These are phyloP conservation scores for Nigrospora oryzae DNA, from an alignment of 2,329 filamentous ascomycete genomes.

Conservation along the genomic window DNA sequence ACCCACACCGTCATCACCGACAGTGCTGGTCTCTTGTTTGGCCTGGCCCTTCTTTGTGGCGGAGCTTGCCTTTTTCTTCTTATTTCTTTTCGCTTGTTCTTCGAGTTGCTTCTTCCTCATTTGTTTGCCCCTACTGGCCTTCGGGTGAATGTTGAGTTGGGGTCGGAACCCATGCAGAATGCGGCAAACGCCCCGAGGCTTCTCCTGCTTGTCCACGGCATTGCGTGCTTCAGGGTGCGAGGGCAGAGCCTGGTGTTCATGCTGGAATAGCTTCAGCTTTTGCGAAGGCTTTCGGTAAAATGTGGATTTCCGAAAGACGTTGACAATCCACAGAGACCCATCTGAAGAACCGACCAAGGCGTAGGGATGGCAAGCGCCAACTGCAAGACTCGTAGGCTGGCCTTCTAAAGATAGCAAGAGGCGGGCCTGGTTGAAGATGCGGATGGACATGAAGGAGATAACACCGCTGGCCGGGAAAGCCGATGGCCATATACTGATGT, in stretches of 20 bases:
- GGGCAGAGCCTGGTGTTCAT: conserved; percentile 37
- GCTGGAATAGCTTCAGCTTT: conserved; percentile 41
- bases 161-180: conserved; percentile 42
- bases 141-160: conserved; percentile 39
- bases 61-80: conserved; percentile 14
- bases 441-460: conserved; percentile 42
- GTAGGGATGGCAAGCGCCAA: conserved; percentile 43
- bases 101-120: conserved; percentile 20
- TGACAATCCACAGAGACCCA: conserved; percentile 42
- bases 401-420: conserved; percentile 42
- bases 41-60: conserved; percentile 7
- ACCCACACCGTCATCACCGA: conserved; percentile 19
- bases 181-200: conserved; percentile 37
- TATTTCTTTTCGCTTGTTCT: conserved; percentile 22
- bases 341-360: conserved; percentile 44
- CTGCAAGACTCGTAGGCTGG: conserved; percentile 39
- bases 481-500: conserved; percentile 42
- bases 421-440: conserved; percentile 43
- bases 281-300: conserved; percentile 28
- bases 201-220: conserved; percentile 14
- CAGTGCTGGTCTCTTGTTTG: conserved; percentile 13
- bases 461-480: conserved; percentile 43
- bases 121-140: conserved; percentile 26
- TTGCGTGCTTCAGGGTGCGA: conserved; percentile 11
- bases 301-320: conserved; percentile 33